These are phyloP conservation scores for Pleurotus sapidus DNA, from an alignment of 768 basidiomycete genomes.

Conservation along the genomic window DNA sequence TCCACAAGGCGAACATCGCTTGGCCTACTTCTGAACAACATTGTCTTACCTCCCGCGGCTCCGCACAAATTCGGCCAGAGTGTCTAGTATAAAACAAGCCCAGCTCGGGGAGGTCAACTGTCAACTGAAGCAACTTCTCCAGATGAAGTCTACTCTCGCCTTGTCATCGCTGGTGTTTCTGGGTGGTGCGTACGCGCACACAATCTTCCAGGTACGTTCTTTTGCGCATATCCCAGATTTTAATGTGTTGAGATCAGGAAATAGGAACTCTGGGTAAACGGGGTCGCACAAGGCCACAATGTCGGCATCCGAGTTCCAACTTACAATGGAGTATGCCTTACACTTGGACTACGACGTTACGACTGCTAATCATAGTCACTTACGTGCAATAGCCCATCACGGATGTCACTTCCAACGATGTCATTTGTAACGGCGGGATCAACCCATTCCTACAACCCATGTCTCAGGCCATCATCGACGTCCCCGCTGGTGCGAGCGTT, in stretches of 20 bases:
- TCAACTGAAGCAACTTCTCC: not conserved
- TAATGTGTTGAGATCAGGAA: not conserved
- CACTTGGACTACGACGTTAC: not conserved
- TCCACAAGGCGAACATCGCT: too few relatives aligned
- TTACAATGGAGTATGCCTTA: conserved; percentile 38
- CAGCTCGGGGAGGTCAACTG: too few relatives aligned
- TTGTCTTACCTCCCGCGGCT: too few relatives aligned
- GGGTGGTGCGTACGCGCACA: conserved; percentile 39
- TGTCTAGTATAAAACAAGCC: too few relatives aligned
- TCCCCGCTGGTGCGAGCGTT: conserved; percentile 50
- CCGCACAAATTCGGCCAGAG: too few relatives aligned
- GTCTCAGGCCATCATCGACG: conserved; percentile 40
- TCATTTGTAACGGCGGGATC: conserved; percentile 60
- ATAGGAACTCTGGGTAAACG: conserved; percentile 50
- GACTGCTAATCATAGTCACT: not conserved
- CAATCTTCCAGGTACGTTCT: conserved; percentile 45
- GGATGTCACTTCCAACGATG: conserved; percentile 52
- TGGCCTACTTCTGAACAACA: too few relatives aligned
- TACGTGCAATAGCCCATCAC: conserved; percentile 42
- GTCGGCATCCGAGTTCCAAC: conserved; percentile 39
- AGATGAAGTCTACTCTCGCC: conserved; percentile 22
- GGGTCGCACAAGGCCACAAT: conserved; percentile 40
- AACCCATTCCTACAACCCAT: conserved; percentile 51
- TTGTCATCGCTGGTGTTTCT: conserved; percentile 25
- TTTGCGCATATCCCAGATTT: not conserved